phyloP scores from a whole-genome alignment of 306 rosid genomes.

The Cucumis hystrix region DNA sequence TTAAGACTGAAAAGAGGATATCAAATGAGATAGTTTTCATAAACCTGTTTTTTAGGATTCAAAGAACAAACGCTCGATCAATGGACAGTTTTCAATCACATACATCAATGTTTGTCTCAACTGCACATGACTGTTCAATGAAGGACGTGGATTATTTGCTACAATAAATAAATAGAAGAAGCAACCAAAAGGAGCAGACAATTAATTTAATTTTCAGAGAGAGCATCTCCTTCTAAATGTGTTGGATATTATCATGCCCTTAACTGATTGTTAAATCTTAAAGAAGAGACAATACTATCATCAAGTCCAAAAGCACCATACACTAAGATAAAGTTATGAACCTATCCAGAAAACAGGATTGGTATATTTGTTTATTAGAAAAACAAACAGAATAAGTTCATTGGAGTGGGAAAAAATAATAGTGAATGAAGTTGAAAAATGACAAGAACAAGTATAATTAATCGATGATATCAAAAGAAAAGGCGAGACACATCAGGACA shows the following conservation, averaged over 20 bases:
- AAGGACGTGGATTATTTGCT: slow-evolving; percentile 8
- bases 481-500: not conserved
- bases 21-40: slow-evolving; percentile 7
- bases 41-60: slow-evolving; percentile 90
- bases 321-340: not conserved
- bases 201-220: not conserved
- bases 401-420: not conserved
- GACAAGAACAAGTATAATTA: not conserved
- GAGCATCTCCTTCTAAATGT: not conserved
- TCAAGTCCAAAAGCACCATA: not conserved
- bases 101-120: slow-evolving; percentile 82
- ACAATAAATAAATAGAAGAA: not conserved
- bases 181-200: not conserved
- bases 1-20: slow-evolving; percentile 2
- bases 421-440: not conserved
- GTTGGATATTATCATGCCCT: not conserved
- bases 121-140: slow-evolving; percentile 63
- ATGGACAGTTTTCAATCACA: slow-evolving; percentile 68
- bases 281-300: not conserved
- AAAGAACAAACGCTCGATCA: slow-evolving; percentile 78
- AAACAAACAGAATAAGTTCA: not conserved
- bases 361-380: not conserved
- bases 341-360: not conserved
- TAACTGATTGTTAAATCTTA: not conserved
- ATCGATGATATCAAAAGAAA: not conserved